Conservation (phyloP, 768 basidiomycete genomes). For the Tricholoma matsutake region DNA sequence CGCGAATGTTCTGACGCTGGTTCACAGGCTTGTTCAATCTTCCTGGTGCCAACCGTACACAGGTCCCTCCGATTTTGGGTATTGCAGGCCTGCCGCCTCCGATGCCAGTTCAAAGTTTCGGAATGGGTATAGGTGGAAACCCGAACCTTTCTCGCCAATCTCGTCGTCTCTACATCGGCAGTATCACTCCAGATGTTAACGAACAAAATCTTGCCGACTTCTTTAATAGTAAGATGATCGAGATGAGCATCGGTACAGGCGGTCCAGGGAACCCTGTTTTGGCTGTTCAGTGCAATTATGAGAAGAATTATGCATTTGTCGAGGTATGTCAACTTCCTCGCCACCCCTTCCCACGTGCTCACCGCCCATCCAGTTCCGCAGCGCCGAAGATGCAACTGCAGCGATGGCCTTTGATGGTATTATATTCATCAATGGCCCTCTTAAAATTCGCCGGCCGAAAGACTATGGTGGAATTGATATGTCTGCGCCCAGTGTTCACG, state of each 20-base stretch:
- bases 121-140: constrained; percentile 83
- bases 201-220: constrained; percentile 90
- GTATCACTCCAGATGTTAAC: constrained; percentile 92
- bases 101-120: constrained; percentile 79
- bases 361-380: constrained; percentile 75
- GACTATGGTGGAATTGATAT: constrained; percentile 87
- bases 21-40: constrained; percentile 87
- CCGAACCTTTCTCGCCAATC: constrained; percentile 92
- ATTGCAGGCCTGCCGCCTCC: constrained; percentile 82
- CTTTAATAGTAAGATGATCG: constrained; percentile 95
- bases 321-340: constrained; percentile 56
- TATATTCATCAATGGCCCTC: constrained; percentile 91
- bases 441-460: constrained; percentile 97
- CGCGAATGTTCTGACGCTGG: constrained; percentile 9
- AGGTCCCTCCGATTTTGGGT: constrained; percentile 77
- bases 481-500: constrained; percentile 64
- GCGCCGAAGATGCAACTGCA: constrained; percentile 92
- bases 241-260: constrained; percentile 84
- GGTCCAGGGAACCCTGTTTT: constrained; percentile 87
- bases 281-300: constrained; percentile 94
- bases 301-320: constrained; percentile 98
- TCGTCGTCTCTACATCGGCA: constrained; percentile 93
- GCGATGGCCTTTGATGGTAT: constrained; percentile 98
- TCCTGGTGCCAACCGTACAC: constrained; percentile 90
- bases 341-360: background rate